A percentile compares a stretch with the other conserved stretches of the same genome.
These are phyloP conservation scores for Smittium culicis DNA, from an alignment of 371 early-diverging fungal species.

Conservation along the genomic window DNA sequence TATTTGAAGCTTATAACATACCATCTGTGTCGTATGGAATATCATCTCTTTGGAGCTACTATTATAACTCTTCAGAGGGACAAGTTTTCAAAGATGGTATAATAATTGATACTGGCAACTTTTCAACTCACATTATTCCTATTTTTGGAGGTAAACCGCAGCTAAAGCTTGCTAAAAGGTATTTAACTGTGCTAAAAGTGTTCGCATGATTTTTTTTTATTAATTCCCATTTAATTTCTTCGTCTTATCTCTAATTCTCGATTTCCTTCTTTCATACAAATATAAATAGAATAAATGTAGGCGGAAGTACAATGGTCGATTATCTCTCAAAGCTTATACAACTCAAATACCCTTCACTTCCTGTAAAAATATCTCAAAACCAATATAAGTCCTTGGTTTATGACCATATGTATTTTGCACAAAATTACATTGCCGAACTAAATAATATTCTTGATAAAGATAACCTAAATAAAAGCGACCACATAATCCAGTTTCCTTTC, in stretches of 20 bases:
- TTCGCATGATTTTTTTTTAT: no score
- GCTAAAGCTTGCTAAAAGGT: conserved; percentile 21
- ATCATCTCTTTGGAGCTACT: conserved; percentile 72
- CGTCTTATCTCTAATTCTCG: neutral
- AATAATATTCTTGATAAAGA: conserved; percentile 19
- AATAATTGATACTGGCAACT: conserved; percentile 56
- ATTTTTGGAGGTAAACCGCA: conserved; percentile 32
- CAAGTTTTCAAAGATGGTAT: conserved; percentile 37
- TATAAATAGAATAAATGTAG: conserved; percentile 22
- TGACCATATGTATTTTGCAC: conserved; percentile 50
- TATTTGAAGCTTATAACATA: conserved; percentile 71
- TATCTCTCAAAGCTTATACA: conserved; percentile 74
- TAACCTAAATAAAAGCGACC: conserved; percentile 18
- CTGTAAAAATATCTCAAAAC: conserved; percentile 54
- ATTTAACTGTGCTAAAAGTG: no score
- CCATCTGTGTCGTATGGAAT: conserved; percentile 70
- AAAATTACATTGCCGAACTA: conserved; percentile 55
- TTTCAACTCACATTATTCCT: conserved; percentile 63
- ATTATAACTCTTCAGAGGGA: conserved; percentile 42
- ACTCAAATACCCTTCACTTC: conserved; percentile 78
- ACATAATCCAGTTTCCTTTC: conserved; percentile 31
- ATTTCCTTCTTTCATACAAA: neutral
- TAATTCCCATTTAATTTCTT: no score
- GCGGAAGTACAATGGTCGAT: conserved; percentile 45
- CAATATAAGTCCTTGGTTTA: conserved; percentile 61